phyloP scores from a whole-genome alignment of 176 grass and related monocot species.

The Echinochloa phyllopogon region DNA sequence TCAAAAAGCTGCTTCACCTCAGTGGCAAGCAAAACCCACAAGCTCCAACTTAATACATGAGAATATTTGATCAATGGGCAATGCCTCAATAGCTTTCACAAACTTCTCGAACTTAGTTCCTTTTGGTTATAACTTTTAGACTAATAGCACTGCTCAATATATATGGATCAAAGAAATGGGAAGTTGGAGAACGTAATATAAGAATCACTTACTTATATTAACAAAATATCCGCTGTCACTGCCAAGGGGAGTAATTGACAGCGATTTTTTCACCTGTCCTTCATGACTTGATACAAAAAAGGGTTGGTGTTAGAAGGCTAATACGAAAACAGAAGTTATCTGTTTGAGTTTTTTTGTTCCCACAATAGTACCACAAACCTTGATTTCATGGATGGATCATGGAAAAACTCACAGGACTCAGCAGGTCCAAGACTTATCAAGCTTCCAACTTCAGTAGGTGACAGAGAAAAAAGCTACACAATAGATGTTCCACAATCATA shows the following conservation, averaged over 20 bases:
- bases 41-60: not conserved
- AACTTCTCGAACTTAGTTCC: not conserved
- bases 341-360: slow-evolving; percentile 8
- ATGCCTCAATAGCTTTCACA: not conserved
- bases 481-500: slow-evolving; percentile 16
- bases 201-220: slow-evolving; percentile 73
- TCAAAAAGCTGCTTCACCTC: slow-evolving; percentile 25
- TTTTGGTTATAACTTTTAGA: not conserved
- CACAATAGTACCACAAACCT: slow-evolving; percentile 54
- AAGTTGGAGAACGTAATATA: slow-evolving; percentile 15
- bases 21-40: slow-evolving; percentile 23
- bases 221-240: slow-evolving; percentile 73
- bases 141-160: not conserved
- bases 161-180: slow-evolving; percentile 26
- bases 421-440: slow-evolving; percentile 83
- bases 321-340: not conserved
- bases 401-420: slow-evolving; percentile 97
- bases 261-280: slow-evolving; percentile 86
- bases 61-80: not conserved
- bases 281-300: slow-evolving; percentile 49
- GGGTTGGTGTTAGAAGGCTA: not conserved
- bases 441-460: slow-evolving; percentile 92
- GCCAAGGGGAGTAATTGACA: slow-evolving; percentile 64
- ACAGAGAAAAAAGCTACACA: slow-evolving; percentile 79
- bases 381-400: slow-evolving; percentile 99